phyloP scores from a whole-genome alignment of 768 basidiomycete genomes.

The Mycena floridula region DNA sequence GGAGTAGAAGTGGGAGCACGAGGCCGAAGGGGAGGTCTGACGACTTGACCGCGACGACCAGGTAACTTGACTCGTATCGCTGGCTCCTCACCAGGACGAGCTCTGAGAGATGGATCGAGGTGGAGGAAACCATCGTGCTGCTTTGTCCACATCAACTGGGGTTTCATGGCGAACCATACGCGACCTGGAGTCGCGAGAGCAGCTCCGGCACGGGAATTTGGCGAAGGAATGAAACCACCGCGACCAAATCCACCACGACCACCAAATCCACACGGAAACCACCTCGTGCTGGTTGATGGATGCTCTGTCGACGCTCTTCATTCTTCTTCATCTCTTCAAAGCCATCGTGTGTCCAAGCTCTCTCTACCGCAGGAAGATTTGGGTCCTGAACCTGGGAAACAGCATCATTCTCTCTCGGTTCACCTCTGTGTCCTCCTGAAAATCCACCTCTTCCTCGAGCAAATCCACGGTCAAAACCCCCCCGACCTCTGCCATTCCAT shows the following conservation, averaged over 20 bases:
- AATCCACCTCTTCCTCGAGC: slow-evolving; percentile 52
- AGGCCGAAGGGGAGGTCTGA: slow-evolving; percentile 29
- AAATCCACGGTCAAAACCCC: slow-evolving; percentile 37
- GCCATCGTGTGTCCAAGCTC: slow-evolving; percentile 79
- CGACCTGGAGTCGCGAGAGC: slow-evolving; percentile 32
- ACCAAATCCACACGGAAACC: slow-evolving; percentile 35
- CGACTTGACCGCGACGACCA: slow-evolving; percentile 34
- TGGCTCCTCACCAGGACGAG: slow-evolving; percentile 49
- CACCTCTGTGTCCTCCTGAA: slow-evolving; percentile 15
- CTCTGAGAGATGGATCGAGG: slow-evolving; percentile 52
- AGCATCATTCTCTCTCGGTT: slow-evolving; percentile 14
- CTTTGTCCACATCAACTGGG: slow-evolving; percentile 80
- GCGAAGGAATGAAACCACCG: slow-evolving; percentile 31
- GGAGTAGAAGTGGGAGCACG: slow-evolving; percentile 7
- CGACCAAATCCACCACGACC: slow-evolving; percentile 44
- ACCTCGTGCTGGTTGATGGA: slow-evolving; percentile 22
- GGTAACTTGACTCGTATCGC: slow-evolving; percentile 61
- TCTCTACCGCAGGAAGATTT: slow-evolving; percentile 55
- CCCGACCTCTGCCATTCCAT: slow-evolving; percentile 67
- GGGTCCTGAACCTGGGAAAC: slow-evolving; percentile 4
- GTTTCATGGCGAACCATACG: slow-evolving; percentile 69
- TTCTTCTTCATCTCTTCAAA: slow-evolving; percentile 81
- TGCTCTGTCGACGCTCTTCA: slow-evolving; percentile 45
- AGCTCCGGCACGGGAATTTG: slow-evolving; percentile 22
- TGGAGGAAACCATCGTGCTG: slow-evolving; percentile 73